Conservation (phyloP, 2,329 filamentous ascomycete species). For the Cercospora berteroae region DNA sequence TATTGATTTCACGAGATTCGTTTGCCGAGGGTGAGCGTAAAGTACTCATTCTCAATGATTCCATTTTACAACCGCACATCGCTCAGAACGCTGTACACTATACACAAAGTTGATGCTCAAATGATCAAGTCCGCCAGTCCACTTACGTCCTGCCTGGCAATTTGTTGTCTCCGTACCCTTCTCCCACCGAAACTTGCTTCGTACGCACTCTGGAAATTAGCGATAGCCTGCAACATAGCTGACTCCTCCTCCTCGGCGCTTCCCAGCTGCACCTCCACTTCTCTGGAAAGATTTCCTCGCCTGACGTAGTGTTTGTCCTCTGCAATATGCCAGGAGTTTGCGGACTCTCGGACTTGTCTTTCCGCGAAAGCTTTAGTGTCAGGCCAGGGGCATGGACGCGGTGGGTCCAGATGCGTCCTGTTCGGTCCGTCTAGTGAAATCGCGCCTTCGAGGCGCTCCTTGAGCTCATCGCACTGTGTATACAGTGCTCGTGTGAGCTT, state of each 20-base stretch:
- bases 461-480: not conserved
- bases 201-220: slow-evolving; percentile 13
- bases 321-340: slow-evolving; percentile 50
- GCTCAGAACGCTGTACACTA: not conserved
- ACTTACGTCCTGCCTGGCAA: not conserved
- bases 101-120: not conserved
- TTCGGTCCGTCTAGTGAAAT: not conserved
- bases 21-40: no score
- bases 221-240: slow-evolving; percentile 11
- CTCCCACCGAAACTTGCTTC: slow-evolving; percentile 11
- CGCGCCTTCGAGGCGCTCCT: slow-evolving; percentile 8
- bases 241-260: slow-evolving; percentile 20
- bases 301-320: slow-evolving; percentile 50
- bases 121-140: slow-evolving; percentile 7
- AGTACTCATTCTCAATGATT: not conserved
- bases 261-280: slow-evolving; percentile 43
- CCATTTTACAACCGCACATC: not conserved
- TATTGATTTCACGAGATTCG: no score
- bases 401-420: not conserved
- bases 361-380: slow-evolving; percentile 31
- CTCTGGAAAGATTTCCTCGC: slow-evolving; percentile 45
- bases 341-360: slow-evolving; percentile 45
- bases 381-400: slow-evolving; percentile 12
- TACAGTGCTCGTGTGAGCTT: slow-evolving; percentile 13
- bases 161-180: not conserved